A percentile compares a stretch with the other conserved stretches of the same genome.
phyloP scores from a whole-genome alignment of 2,329 filamentous ascomycete genomes.

The Seiridium cupressi region DNA sequence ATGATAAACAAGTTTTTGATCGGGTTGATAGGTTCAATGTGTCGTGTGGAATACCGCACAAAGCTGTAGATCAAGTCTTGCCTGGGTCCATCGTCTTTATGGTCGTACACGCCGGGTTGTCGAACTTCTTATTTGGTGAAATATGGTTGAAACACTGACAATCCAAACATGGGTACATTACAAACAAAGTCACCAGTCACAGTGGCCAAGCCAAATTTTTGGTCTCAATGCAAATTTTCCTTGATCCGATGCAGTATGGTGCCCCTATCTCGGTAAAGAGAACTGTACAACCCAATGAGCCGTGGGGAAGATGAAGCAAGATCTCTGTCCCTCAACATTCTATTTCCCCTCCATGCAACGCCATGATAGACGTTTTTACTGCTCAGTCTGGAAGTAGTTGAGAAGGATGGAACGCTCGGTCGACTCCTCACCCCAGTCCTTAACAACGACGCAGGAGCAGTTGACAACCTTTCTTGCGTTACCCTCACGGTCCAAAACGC shows the following conservation, averaged over 20 bases:
- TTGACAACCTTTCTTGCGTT: constrained; percentile 99
- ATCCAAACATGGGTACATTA: too few species aligned
- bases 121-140: too few species aligned
- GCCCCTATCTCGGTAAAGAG: constrained; percentile 7
- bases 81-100: too few species aligned
- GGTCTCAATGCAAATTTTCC: constrained; percentile 26
- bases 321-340: constrained; percentile 20
- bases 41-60: too few species aligned
- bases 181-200: background rate
- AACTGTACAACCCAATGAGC: constrained; percentile 23
- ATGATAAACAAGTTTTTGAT: too few species aligned
- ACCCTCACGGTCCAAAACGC: constrained; percentile 97
- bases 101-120: too few species aligned
- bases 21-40: too few species aligned
- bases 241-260: constrained; percentile 33
- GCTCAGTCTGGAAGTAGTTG: constrained; percentile 99
- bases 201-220: background rate
- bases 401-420: constrained; percentile 98
- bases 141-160: too few species aligned
- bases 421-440: constrained; percentile 99
- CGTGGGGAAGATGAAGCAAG: constrained; percentile 19
- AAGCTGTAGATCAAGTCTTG: too few species aligned
- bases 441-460: constrained; percentile 99
- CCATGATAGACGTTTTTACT: constrained; percentile 47
- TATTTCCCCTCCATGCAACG: constrained; percentile 26